Percentiles rank a stretch among this genome's conserved stretches.
phyloP scores from a whole-genome alignment of 1,139 yeast species.

The Diutina pseudorugosa region DNA sequence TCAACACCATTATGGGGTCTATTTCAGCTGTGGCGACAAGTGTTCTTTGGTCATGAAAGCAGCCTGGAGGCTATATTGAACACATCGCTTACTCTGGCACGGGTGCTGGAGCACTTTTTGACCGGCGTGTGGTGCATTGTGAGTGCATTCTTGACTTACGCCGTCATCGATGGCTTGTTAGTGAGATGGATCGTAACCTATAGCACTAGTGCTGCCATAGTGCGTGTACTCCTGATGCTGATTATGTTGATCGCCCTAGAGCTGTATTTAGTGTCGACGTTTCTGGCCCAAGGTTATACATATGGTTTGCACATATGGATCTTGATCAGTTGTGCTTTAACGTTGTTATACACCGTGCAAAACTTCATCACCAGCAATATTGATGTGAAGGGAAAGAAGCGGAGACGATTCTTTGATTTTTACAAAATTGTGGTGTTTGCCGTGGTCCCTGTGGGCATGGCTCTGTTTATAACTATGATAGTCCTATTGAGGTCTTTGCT shows the following conservation, averaged over 20 bases:
- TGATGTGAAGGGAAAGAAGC: conserved; percentile 34
- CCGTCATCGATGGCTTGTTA: conserved; percentile 81
- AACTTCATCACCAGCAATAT: conserved; percentile 82
- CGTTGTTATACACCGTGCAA: conserved; percentile 75
- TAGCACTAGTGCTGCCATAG: conserved; percentile 76
- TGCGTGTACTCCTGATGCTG: conserved; percentile 75
- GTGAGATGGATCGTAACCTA: conserved; percentile 90
- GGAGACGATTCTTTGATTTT: conserved; percentile 57
- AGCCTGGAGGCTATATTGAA: not conserved
- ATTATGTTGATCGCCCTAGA: conserved; percentile 60
- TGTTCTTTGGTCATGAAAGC: conserved; percentile 16
- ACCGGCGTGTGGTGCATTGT: conserved; percentile 80
- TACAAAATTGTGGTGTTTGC: conserved; percentile 90
- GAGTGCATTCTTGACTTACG: conserved; percentile 71
- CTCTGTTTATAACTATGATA: conserved; percentile 86
- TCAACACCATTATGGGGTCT: conserved; percentile 52
- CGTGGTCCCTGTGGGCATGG: conserved; percentile 92
- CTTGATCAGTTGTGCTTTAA: conserved; percentile 69
- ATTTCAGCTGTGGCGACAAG: conserved; percentile 38
- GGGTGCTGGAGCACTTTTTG: conserved; percentile 58
- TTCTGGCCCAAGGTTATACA: conserved; percentile 35
- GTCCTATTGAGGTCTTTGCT: conserved; percentile 65
- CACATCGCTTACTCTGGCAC: conserved; percentile 33
- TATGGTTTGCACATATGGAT: conserved; percentile 89
- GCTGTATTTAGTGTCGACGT: conserved; percentile 51